phyloP scores from a whole-genome alignment of 495 filamentous ascomycete species.

The Entonaema liquescens region DNA sequence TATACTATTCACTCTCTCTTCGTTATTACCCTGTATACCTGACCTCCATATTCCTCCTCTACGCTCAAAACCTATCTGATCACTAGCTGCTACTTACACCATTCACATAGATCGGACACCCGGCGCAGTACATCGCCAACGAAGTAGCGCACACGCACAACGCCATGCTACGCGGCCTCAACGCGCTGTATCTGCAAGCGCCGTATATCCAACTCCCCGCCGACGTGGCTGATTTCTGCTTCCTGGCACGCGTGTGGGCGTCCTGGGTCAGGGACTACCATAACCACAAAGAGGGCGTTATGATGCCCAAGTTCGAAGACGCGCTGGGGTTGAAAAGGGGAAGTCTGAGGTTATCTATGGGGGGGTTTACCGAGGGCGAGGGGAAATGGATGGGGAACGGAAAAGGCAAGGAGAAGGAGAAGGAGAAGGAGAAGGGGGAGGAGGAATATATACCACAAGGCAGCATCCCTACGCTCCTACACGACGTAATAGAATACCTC shows the following conservation, averaged over 20 bases:
- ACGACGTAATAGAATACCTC: constrained; percentile 13
- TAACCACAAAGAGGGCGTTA: constrained; percentile 42
- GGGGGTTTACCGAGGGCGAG: neutral
- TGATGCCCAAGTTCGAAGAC: constrained; percentile 49
- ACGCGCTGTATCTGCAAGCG: constrained; percentile 60
- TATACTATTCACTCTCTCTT: neutral
- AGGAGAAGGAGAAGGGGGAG: neutral
- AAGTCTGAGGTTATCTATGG: neutral
- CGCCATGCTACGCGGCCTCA: constrained; percentile 57
- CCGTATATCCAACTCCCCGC: constrained; percentile 47
- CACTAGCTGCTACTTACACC: neutral
- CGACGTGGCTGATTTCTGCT: constrained; percentile 52
- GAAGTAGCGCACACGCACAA: constrained; percentile 60
- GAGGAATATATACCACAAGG: neutral
- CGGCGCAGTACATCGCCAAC: constrained; percentile 48
- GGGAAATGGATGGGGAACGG: neutral
- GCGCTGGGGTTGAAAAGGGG: constrained; percentile 35
- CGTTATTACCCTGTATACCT: too few relatives aligned
- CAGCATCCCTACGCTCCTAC: constrained; percentile 4
- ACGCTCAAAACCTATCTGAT: too few relatives aligned
- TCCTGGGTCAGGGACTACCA: constrained; percentile 47
- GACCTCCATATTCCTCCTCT: too few relatives aligned
- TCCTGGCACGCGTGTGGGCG: constrained; percentile 47
- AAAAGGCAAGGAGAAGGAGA: neutral
- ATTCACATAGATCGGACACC: constrained; percentile 28